Evolutionary conservation across 208 protist species (phyloP).

Genomic region (Phytomonas francai): DNA sequence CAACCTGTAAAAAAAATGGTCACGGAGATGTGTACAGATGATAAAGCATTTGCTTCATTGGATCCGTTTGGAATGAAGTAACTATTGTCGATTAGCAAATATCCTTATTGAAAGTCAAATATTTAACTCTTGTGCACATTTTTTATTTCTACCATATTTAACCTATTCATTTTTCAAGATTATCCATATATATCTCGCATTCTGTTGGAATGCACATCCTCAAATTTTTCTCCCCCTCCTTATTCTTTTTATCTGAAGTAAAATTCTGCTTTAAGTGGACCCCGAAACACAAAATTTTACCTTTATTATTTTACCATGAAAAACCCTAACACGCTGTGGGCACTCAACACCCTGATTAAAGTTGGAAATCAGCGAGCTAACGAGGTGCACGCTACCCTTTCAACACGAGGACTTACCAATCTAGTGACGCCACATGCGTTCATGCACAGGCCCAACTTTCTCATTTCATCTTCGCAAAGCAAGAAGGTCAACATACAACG

Average conservation of each 20-base stretch:
- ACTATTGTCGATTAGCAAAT: constrained; percentile 2
- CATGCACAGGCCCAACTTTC: background rate
- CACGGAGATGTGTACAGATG: background rate
- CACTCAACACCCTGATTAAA: constrained; percentile 18
- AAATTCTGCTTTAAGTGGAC: background rate
- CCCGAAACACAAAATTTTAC: constrained; percentile 6
- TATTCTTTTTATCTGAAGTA: background rate
- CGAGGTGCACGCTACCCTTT: background rate
- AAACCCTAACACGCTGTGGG: constrained; percentile 17
- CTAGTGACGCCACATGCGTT: background rate
- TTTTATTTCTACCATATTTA: background rate
- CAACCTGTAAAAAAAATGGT: background rate
- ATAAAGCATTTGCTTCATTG: constrained; percentile 24
- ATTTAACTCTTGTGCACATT: background rate
- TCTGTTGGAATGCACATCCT: background rate
- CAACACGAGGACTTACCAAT: background rate
- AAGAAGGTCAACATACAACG: background rate
- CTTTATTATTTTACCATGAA: constrained; percentile 11
- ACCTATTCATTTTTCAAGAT: background rate
- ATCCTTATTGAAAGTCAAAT: constrained; percentile 6
- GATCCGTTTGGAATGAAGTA: constrained; percentile 22
- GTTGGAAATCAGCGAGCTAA: constrained; percentile 15
- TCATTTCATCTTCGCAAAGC: background rate
- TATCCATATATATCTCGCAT: background rate
- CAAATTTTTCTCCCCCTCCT: background rate